phyloP scores from a whole-genome alignment of 805 yeast species.

The Maudiozyma bulderi region DNA sequence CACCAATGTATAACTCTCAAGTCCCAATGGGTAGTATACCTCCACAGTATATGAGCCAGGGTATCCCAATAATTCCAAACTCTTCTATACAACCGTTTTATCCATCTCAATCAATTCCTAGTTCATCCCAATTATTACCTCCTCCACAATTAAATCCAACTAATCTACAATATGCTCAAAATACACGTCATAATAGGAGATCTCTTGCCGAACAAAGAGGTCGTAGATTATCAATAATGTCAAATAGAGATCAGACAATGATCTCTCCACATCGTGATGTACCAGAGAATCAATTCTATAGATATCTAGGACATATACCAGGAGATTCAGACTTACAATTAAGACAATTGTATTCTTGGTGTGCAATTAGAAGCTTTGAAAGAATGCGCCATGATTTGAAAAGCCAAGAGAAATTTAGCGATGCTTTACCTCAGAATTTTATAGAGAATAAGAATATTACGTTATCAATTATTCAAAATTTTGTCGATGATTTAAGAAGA shows the following conservation, averaged over 20 bases:
- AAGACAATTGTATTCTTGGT: conserved; percentile 27
- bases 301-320: conserved; percentile 24
- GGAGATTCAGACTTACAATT: conserved; percentile 23
- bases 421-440: background rate
- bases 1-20: conserved; percentile 14
- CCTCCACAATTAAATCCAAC: conserved; percentile 20
- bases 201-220: conserved; percentile 24
- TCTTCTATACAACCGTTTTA: conserved; percentile 24
- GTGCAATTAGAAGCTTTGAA: conserved; percentile 20
- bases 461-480: conserved; percentile 19
- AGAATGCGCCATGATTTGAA: conserved; percentile 8
- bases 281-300: conserved; percentile 25
- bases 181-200: conserved; percentile 9
- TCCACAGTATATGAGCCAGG: conserved; percentile 12
- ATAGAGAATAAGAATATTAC: conserved; percentile 18
- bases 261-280: conserved; percentile 27
- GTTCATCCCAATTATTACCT: conserved; percentile 17
- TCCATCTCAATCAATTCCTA: conserved; percentile 9
- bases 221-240: conserved; percentile 22
- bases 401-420: background rate
- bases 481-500: conserved; percentile 24
- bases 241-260: conserved; percentile 18
- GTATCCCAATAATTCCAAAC: conserved; percentile 16
- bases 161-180: conserved; percentile 8
- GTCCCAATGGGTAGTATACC: conserved; percentile 2